Base-by-base conservation (phyloP, 2,329 filamentous ascomycete genomes). In the Pseudogymnoascus sp. region DNA sequence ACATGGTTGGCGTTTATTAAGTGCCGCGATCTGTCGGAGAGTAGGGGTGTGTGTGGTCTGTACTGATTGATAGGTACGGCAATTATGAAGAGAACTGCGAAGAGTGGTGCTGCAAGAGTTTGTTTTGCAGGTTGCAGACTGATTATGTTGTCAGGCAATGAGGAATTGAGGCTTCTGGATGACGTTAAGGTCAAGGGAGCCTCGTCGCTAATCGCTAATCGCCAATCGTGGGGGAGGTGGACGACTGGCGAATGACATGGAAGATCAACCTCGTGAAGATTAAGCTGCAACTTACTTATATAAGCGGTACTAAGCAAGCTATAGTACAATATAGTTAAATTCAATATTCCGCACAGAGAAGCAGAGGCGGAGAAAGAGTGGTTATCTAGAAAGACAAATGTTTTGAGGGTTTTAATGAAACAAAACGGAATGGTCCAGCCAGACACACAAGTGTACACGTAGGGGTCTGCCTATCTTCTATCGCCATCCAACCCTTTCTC, bases 1-100 rank as follows among this genome's bases (percentile, higher is more conserved):
- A 82, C 87, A 90, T 90, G 41, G 41, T 45, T 45, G 41, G 41
- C 41, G 41, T 38, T 45, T 45, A 7, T 23, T 5, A 45, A 19
- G 19, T 45, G 41, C 41, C 41, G 41, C 41, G 41, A 45, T 45
- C 41, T 45, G 41, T 45, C 41, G 41, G 41, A 45, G 41, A 45
- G 41, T 23, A 16, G 41, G 41, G 21, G 41, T 5, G 41, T 23
- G 41, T 14, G 19, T 11, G 11, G 19, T 45, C 41, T 45, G 41
- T 26, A 45, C 23, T 14, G 41, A 29, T 6, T 14, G 41, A 23
- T 45, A 23, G 23, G 41, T 14, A 23, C 11, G 16, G 11, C 11
- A 12, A 19, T 23, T 45, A 19, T 14, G 11, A 45, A 7, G 11
- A 45, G 11, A 7, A 23, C 41, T 45, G 41, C 41, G 41, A 45